These are phyloP conservation scores for Syncephalastrum racemosum DNA, from an alignment of 371 early-diverging fungal genomes.

Conservation along the genomic window DNA sequence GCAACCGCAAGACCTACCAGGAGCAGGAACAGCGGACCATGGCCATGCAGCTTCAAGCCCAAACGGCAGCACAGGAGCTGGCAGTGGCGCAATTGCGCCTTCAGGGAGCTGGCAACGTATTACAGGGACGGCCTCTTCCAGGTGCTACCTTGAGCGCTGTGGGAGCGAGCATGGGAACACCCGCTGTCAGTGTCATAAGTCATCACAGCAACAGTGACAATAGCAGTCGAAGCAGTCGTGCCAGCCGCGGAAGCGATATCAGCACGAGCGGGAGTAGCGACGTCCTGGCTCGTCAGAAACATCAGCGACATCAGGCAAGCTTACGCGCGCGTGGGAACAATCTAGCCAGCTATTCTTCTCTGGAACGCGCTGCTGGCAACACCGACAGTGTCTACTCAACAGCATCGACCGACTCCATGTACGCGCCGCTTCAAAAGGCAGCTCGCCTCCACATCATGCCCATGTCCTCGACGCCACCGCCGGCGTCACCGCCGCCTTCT, in stretches of 20 bases:
- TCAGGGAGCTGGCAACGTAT: slow-evolving; percentile 12
- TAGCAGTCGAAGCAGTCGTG: slow-evolving; percentile 20
- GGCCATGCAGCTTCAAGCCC: slow-evolving; percentile 26
- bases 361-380: too few relatives aligned
- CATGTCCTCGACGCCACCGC: background rate
- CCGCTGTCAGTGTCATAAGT: background rate
- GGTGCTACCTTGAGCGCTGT: slow-evolving; percentile 15
- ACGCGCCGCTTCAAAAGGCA: background rate
- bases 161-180: slow-evolving; percentile 1
- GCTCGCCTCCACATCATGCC: background rate
- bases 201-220: slow-evolving; percentile 5
- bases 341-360: too few relatives aligned
- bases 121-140: slow-evolving; percentile 1
- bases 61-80: slow-evolving; percentile 28
- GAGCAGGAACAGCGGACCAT: slow-evolving; percentile 18
- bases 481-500: background rate
- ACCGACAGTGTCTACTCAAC: background rate
- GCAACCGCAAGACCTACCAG: slow-evolving; percentile 23
- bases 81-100: slow-evolving; percentile 30
- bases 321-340: too few relatives aligned
- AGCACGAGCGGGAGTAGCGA: too few relatives aligned
- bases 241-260: slow-evolving; percentile 4
- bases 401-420: background rate
- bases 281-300: too few relatives aligned
- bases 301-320: too few relatives aligned